phyloP scores from a whole-genome alignment of 2,329 filamentous ascomycete species.

The Trichoderma hamatum region DNA sequence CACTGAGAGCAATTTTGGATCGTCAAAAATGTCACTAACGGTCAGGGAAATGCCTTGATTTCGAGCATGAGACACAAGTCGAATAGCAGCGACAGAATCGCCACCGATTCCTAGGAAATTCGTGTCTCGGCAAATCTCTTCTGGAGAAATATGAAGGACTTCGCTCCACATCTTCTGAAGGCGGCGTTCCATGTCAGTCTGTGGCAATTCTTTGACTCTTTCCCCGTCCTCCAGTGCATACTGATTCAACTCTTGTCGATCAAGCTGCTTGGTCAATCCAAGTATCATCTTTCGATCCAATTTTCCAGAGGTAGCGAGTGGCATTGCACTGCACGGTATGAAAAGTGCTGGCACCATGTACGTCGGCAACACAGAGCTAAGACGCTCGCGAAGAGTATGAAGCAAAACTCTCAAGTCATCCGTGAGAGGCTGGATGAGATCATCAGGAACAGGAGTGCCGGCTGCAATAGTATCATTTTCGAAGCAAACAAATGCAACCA shows the following conservation, averaged over 20 bases:
- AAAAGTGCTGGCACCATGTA: constrained; percentile 19
- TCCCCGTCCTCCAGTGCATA: constrained; percentile 34
- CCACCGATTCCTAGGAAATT: constrained; percentile 33
- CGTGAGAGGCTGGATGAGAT: not conserved
- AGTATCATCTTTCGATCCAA: constrained; percentile 26
- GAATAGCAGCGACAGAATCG: constrained; percentile 33
- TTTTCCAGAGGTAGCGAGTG: constrained; percentile 17
- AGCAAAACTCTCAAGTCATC: not conserved
- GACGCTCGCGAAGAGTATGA: not conserved
- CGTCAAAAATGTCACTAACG: constrained; percentile 22
- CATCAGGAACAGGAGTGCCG: not conserved
- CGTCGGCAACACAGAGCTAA: not conserved
- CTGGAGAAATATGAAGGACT: constrained; percentile 20
- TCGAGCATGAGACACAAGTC: constrained; percentile 19
- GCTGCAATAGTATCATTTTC: not conserved
- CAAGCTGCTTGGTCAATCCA: not conserved
- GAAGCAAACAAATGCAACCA: constrained; percentile 21
- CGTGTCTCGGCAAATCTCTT: constrained; percentile 28
- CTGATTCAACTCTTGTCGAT: constrained; percentile 21
- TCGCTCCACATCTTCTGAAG: constrained; percentile 30
- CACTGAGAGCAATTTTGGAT: not conserved
- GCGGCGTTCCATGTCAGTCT: constrained; percentile 30
- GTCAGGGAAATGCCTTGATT: not conserved
- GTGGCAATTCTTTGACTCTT: constrained; percentile 13
- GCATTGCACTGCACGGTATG: constrained; percentile 16